Conservation (phyloP, 75 land plant genomes). For the Adiantum capillusveneris region DNA sequence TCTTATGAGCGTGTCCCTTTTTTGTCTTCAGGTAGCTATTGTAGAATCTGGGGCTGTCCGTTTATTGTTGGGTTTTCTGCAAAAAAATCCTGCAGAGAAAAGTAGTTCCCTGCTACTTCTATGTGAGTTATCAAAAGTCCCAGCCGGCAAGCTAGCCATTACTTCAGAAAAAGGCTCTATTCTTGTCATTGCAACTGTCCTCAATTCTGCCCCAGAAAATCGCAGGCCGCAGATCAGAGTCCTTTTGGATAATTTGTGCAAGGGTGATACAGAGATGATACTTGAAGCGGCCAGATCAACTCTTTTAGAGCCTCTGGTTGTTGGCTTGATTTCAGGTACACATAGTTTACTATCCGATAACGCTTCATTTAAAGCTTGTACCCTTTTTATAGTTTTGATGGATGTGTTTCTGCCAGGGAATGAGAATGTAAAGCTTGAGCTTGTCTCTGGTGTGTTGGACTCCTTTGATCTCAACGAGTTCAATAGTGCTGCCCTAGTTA, state of each 20-base stretch:
- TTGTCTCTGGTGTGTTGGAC: constrained; percentile 4
- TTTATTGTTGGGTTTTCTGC: constrained; percentile 1
- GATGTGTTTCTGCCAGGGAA: constrained; percentile 1
- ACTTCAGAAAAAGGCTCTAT: constrained; percentile 1
- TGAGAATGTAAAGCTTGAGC: constrained; percentile 12
- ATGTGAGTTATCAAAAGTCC: background rate
- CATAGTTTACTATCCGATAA: no score
- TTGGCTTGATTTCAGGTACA: background rate
- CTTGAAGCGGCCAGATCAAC: constrained; percentile 1
- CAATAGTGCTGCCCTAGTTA: constrained; percentile 12
- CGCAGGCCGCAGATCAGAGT: background rate
- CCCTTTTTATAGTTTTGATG: no score
- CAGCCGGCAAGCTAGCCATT: background rate
- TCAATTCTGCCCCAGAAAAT: background rate
- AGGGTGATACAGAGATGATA: background rate
- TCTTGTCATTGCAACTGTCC: background rate
- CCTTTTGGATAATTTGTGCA: constrained; percentile 7
- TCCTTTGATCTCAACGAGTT: constrained; percentile 11
- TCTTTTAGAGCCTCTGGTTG: background rate
- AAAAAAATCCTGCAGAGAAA: background rate
- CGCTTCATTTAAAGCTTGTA: no score
- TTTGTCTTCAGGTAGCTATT: background rate
- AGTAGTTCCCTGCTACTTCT: background rate
- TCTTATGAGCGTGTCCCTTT: no score
- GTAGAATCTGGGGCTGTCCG: background rate